Base-by-base conservation (phyloP, 2,329 filamentous ascomycete species). In the Claviceps africana region DNA sequence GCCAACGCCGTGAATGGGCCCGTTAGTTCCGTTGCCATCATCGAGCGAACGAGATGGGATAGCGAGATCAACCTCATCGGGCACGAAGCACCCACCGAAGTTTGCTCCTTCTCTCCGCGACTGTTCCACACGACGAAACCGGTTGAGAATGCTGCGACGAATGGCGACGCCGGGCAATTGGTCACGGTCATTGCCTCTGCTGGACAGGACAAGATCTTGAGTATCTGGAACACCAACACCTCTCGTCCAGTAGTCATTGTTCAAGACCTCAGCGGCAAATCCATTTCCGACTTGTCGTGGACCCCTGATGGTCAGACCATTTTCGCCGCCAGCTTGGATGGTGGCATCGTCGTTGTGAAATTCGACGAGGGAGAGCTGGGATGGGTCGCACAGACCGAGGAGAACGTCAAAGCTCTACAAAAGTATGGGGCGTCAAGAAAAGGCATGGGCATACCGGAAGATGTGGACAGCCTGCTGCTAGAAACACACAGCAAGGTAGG, bases 1-100 rank as follows among this genome's bases (percentile, higher is more conserved):
- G 88, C 93, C 7, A 98, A 98, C 65, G 90, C 93, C 0, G 90
- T 95, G 21, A 98, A 98, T 64, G 93, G 93, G 0, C 94, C 93
- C 1, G 93, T 98, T 25, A 96, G 88, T 70, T 95, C 91, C 0
- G 91, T 97, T 33, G 91, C 93, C 4, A 97, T 98, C 54, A 88
- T 98, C 52, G 89, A 93, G 63, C 85, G 93, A 59, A 85, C 87
- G 19, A 80, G 81, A 39, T 98, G 94, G 93, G 89, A 95, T 62
- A 89, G 88, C 57, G 89, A 98, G 62, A 97, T 97, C 70, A 96
- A 95, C 65, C 69, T 98, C 55, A 96, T 98, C 55, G 93, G 93
- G 9, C 93, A 98, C 64, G 93, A 98, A 73, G 91, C 88, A 0
- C 93, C 93, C 0, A 93, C 94, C 0, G 93, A 98, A 70, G 93